Conservation (phyloP, 2,329 filamentous ascomycete genomes). For the Xylaria multiplex region DNA sequence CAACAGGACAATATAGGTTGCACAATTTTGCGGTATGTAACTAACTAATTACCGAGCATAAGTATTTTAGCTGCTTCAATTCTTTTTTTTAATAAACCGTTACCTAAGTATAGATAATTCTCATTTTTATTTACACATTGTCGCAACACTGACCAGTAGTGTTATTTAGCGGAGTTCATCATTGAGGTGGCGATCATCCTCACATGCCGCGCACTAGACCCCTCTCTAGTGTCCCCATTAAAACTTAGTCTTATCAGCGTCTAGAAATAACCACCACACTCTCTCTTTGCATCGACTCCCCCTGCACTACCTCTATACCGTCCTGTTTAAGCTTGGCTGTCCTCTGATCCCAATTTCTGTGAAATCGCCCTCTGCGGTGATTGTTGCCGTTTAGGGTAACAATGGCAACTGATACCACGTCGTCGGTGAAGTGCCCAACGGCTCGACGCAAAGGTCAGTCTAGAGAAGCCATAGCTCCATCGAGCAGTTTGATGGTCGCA, state of each 20-base stretch:
- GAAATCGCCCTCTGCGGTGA: neutral
- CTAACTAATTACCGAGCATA: too few relatives aligned
- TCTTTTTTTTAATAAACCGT: too few relatives aligned
- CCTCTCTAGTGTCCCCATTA: neutral
- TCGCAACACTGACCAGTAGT: too few relatives aligned
- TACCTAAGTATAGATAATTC: too few relatives aligned
- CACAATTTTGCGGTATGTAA: too few relatives aligned
- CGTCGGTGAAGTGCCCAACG: slow-evolving; percentile 4
- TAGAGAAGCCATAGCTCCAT: neutral
- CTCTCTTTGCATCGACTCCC: neutral
- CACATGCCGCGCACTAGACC: too few relatives aligned
- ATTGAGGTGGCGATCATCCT: too few relatives aligned
- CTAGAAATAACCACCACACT: neutral
- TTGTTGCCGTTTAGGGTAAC: slow-evolving; percentile 16
- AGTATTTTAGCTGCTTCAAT: too few relatives aligned
- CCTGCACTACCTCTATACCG: neutral
- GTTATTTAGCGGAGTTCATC: too few relatives aligned
- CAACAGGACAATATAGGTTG: too few relatives aligned
- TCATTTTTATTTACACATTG: too few relatives aligned
- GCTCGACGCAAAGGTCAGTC: slow-evolving; percentile 15
- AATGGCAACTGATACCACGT: slow-evolving; percentile 10
- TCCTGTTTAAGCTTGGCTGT: slow-evolving; percentile 1
- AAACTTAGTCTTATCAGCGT: neutral
- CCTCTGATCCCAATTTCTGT: slow-evolving; percentile 3
- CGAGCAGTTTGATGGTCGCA: too few relatives aligned